Base-by-base conservation (phyloP, 2,329 filamentous ascomycete species). In the Apiospora saccharicola region DNA sequence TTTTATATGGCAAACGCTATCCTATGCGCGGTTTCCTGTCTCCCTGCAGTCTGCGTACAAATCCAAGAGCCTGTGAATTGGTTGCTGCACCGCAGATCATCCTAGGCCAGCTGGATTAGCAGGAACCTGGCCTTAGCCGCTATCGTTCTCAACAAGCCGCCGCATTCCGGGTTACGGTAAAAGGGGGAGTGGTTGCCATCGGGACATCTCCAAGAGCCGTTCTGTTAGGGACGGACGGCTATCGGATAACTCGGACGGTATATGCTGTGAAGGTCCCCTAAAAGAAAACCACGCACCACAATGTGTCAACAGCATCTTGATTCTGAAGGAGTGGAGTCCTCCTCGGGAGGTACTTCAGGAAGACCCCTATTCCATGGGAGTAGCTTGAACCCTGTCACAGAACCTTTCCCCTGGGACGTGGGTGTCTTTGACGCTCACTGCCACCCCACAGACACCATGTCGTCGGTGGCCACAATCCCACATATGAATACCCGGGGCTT, bases 351-450 rank as follows among this genome's bases (percentile, higher is more conserved):
- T 37, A n/a, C 57, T n/a, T 12, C 34, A 41, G 14, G 13, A 57
- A 34, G 57, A 64, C 57, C 57, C 57, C 57, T 64, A 64, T 64
- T 30, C 34, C 30, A 64, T 4, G 34, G 10, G 34, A 22, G 34
- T 64, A 41, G 57, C 57, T 24, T 41, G 57, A 41, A 64, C 34
- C 57, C 30, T 68, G 67, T 26, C 41, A 30, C 47, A 43, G 79
- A 81, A 71, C 78, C 82, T 37, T 91, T 92, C 76, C 93, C 93
- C 16, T 95, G 93, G 93, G 86, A 92, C 71, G 81, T 91, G 44
- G 91, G 91, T 68, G 85, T 94, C 73, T 93, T 88, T 79, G 94
- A 96, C 79, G 93, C 94, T 30, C 94, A 96, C 84, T 96, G 94
- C 81, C 94, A 96, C 80, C 93, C 93, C 4, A 96, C 93, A 41